Conservation (phyloP, 208 protist genomes). For the Spongospora subterranea region DNA sequence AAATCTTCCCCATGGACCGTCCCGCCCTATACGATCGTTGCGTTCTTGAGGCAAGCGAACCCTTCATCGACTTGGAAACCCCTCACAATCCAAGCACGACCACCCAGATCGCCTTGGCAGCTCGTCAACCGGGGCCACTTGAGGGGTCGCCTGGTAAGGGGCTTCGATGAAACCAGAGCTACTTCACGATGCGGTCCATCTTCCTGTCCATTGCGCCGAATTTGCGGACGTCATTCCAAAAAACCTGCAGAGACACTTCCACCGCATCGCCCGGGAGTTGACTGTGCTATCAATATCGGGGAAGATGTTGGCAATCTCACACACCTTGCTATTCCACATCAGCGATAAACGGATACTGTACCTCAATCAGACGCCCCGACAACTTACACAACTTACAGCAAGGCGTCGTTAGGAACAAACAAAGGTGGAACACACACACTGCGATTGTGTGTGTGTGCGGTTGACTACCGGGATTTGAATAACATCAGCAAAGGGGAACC, state of each 20-base stretch:
- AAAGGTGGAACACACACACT: not conserved
- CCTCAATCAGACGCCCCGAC: not conserved
- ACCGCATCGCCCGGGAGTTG: not conserved
- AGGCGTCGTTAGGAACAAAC: not conserved
- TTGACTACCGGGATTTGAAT: conserved; percentile 67
- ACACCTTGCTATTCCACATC: not conserved
- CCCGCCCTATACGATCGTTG: not conserved
- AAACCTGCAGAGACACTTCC: not conserved
- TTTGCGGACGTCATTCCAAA: not conserved
- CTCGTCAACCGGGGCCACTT: not conserved
- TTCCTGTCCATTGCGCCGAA: not conserved
- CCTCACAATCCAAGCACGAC: not conserved
- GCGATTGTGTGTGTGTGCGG: not conserved
- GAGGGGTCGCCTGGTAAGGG: not conserved
- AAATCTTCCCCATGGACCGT: not conserved
- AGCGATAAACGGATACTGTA: not conserved
- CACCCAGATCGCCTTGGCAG: not conserved
- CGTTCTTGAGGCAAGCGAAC: not conserved
- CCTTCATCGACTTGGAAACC: not conserved
- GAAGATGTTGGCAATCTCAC: not conserved
- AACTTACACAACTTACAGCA: not conserved
- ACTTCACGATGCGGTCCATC: not conserved
- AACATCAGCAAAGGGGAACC: conserved; percentile 55
- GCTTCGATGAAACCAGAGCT: not conserved
- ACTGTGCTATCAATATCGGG: not conserved